Base-by-base conservation (phyloP, 306 rosid genomes). In the Cucurbita argyrosperma region DNA sequence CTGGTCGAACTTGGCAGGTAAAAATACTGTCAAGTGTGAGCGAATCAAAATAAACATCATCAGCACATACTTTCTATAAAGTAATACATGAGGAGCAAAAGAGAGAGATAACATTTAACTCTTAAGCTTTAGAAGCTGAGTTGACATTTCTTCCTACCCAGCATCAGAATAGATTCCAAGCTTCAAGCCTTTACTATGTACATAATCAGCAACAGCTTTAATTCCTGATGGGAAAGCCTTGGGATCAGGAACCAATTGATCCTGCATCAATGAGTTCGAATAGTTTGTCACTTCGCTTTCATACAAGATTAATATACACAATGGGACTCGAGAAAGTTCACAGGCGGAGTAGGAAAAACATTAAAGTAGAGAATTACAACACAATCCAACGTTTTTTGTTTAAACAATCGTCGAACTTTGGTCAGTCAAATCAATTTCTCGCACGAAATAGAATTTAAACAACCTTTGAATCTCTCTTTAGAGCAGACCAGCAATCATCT, bases 161-260 rank as follows among this genome's bases (percentile, higher is more conserved):
- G 99, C 99, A 86, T 88, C 95, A 69, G 99, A 91, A 85, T 94
- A 94, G 55, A 90, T 89, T 74, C 99, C 99, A 81, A 94, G 87
- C 86, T 89, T 91, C 72, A 91, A 94, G 81, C 95, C 99, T 83
- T 84, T 89, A 42, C 80, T 83, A 74, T 94, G 97, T 39, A 91
- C 77, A 79, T 94, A 91, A 85, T 94, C 95, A 50, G 99, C 89
- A 65, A 94, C 79, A 26, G 96, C 88, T 82, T 89, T 91, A 80
- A 94, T 88, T 94, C 99, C 99, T 4, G 95, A 91, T 2, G 99
- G 92, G 84, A 94, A 94, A 76, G 85, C 65, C 78, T 83, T 83
- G 30, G 65, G 80, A 82, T 94, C 87, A 72, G 96, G 88, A 72
- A 86, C 89, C 83, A 94, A 74, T 74, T 88, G 84, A 59, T 76